Evolutionary conservation across 2,329 filamentous ascomycete genomes (phyloP).

Genomic region (Dactylella cylindrospora): DNA sequence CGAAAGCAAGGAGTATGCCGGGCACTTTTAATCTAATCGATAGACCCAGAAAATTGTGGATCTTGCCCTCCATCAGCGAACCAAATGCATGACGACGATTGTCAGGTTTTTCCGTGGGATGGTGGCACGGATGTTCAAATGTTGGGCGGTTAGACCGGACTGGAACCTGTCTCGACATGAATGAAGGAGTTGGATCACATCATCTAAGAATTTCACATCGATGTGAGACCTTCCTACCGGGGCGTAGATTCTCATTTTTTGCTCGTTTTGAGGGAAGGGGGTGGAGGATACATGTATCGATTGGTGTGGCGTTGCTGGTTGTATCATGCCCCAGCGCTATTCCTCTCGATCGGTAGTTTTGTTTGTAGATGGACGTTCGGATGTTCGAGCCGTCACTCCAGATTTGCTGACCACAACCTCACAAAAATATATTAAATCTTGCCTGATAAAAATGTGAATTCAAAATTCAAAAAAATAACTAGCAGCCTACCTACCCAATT

Average conservation of each 20-base stretch:
- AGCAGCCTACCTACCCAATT: conserved; percentile 42
- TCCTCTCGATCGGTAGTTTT: too few species aligned
- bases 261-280: too few species aligned
- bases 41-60: conserved; percentile 20
- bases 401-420: conserved; percentile 6
- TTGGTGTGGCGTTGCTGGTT: too few species aligned
- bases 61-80: not conserved
- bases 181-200: too few species aligned
- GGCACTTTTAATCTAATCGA: conserved; percentile 37
- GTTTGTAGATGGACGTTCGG: too few species aligned
- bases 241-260: conserved; percentile 7
- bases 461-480: too few species aligned
- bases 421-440: too few species aligned
- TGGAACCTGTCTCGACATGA: too few species aligned
- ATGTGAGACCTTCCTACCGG: conserved; percentile 21
- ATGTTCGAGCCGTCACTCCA: conserved; percentile 32
- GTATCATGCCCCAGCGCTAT: too few species aligned
- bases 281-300: too few species aligned
- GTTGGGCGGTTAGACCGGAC: conserved; percentile 35
- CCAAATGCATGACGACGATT: not conserved
- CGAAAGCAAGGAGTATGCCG: not conserved
- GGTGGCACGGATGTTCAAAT: conserved; percentile 31
- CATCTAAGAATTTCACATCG: too few species aligned
- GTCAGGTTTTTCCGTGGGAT: not conserved
- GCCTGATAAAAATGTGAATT: too few species aligned